phyloP scores from a whole-genome alignment of 192 early-diverging fungal genomes.

The Fimicolochytrium jonesii region DNA sequence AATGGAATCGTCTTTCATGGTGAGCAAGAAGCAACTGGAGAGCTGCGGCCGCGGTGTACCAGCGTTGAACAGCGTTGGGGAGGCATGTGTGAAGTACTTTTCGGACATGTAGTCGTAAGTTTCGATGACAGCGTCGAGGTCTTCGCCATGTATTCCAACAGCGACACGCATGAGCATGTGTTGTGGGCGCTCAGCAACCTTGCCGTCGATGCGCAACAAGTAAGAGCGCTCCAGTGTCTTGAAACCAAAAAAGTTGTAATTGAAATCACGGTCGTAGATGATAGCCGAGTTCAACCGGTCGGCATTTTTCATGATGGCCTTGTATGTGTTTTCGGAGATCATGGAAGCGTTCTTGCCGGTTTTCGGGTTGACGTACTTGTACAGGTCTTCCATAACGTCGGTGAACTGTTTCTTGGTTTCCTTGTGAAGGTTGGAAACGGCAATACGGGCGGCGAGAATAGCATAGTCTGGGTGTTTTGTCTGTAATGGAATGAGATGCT shows the following conservation, averaged over 20 bases:
- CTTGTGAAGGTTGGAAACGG: slow-evolving; percentile 85
- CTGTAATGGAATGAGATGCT: slow-evolving; percentile 15
- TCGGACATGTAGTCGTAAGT: slow-evolving; percentile 90
- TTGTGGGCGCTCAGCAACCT: slow-evolving; percentile 91
- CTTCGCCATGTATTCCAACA: slow-evolving; percentile 91
- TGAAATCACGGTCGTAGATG: slow-evolving; percentile 96
- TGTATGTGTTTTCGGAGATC: slow-evolving; percentile 77
- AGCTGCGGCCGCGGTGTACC: slow-evolving; percentile 94
- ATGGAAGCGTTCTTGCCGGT: slow-evolving; percentile 81
- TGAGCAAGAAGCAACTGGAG: slow-evolving; percentile 91
- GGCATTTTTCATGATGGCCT: slow-evolving; percentile 63
- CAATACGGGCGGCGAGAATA: slow-evolving; percentile 91
- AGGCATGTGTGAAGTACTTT: slow-evolving; percentile 94
- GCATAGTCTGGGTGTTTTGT: slow-evolving; percentile 96
- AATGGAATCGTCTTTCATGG: slow-evolving; percentile 95
- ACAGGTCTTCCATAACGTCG: slow-evolving; percentile 78
- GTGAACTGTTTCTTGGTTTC: slow-evolving; percentile 72
- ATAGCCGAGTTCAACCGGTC: slow-evolving; percentile 91
- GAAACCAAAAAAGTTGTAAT: slow-evolving; percentile 99
- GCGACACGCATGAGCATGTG: slow-evolving; percentile 98
- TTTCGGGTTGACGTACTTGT: slow-evolving; percentile 87
- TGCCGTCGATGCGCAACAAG: slow-evolving; percentile 80
- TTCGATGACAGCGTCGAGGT: slow-evolving; percentile 89
- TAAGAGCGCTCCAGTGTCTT: slow-evolving; percentile 98
- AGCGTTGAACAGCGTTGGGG: slow-evolving; percentile 97